Evolutionary conservation across 2,329 filamentous ascomycete genomes (phyloP).

Genomic region (Cyphellophora attinorum): DNA sequence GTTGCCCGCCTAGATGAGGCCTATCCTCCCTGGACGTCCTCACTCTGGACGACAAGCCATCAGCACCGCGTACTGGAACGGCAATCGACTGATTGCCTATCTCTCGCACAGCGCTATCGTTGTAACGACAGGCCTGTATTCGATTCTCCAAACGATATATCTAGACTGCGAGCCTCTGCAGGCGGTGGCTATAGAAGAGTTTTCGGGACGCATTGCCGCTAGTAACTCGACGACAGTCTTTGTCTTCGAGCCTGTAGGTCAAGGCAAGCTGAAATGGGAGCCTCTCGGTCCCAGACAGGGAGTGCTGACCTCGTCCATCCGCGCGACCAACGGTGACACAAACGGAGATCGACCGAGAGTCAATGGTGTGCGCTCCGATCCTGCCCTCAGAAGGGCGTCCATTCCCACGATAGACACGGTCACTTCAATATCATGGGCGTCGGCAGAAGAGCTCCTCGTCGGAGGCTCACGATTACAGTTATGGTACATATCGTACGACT

Average conservation of each 20-base stretch:
- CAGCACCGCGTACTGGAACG: constrained; percentile 63
- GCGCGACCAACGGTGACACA: constrained; percentile 33
- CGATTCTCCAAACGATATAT: constrained; percentile 82
- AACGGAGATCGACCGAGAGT: constrained; percentile 5
- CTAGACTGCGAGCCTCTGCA: constrained; percentile 66
- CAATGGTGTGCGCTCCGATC: constrained; percentile 6
- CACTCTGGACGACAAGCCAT: constrained; percentile 69
- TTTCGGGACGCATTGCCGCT: constrained; percentile 73
- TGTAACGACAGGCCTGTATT: constrained; percentile 64
- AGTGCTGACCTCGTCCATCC: constrained; percentile 41
- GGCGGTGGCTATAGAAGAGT: constrained; percentile 71
- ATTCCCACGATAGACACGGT: constrained; percentile 33
- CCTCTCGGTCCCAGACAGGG: constrained; percentile 44
- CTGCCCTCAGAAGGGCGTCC: constrained; percentile 39
- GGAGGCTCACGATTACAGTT: constrained; percentile 62
- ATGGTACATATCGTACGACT: constrained; percentile 40
- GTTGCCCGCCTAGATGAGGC: constrained; percentile 55
- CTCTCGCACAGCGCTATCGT: constrained; percentile 82
- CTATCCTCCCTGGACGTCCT: constrained; percentile 70
- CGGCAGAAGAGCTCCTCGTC: constrained; percentile 72
- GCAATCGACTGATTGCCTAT: constrained; percentile 70
- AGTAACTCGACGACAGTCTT: constrained; percentile 59
- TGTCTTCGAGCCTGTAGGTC: constrained; percentile 67
- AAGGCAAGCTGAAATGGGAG: constrained; percentile 18
- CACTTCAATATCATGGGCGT: constrained; percentile 73